Evolutionary conservation across 495 filamentous ascomycete genomes (phyloP).

Genomic region (Umbilicaria muhlenbergii): DNA sequence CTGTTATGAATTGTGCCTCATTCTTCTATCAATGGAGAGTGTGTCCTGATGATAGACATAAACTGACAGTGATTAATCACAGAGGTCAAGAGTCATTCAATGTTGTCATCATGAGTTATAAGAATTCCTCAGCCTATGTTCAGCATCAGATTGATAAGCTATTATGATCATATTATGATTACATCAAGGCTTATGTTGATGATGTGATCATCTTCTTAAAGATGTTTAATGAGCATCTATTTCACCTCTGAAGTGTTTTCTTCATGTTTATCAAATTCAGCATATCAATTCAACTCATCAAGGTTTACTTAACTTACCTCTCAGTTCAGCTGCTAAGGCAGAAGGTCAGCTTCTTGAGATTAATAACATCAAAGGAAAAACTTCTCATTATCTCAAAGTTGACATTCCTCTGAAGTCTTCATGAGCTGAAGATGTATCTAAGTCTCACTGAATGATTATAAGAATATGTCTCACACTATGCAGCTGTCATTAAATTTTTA

Average conservation of each 20-base stretch:
- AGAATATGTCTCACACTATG: constrained; percentile 1
- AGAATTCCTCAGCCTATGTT: background rate
- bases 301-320: background rate
- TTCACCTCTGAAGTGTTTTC: too few species aligned
- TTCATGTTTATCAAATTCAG: background rate
- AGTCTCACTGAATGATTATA: background rate
- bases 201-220: constrained; percentile 1
- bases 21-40: constrained; percentile 7
- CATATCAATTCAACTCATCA: background rate
- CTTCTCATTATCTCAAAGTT: too few species aligned
- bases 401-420: too few species aligned
- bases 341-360: background rate
- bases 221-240: background rate
- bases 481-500: background rate
- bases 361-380: background rate
- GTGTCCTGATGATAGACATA: background rate
- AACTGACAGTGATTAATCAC: background rate
- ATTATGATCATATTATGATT: background rate
- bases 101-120: constrained; percentile 1
- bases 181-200: background rate
- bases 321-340: background rate
- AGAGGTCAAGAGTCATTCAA: background rate
- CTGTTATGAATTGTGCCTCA: background rate
- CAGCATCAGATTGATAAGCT: constrained; percentile 1
- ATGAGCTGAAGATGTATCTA: too few species aligned